phyloP scores from a whole-genome alignment of 164 flowering plant genomes.

The Magnolia kwangsiensis region DNA sequence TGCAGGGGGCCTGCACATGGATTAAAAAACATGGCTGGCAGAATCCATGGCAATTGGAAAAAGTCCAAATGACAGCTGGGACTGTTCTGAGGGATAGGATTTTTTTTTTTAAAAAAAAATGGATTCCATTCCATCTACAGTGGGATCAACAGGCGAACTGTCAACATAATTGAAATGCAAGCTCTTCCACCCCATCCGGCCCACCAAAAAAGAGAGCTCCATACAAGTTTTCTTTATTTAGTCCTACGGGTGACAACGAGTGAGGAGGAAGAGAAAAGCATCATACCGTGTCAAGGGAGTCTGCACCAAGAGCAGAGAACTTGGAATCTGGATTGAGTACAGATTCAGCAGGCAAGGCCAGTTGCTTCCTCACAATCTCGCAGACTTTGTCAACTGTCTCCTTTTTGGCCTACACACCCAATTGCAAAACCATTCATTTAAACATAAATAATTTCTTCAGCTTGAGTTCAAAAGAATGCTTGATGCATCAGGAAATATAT shows the following conservation, averaged over 20 bases:
- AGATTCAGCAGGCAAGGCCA: conserved; percentile 46
- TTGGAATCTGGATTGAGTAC: conserved; percentile 48
- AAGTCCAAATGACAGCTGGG: no score
- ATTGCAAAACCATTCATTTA: background rate
- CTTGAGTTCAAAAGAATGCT: background rate
- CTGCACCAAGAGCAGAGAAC: conserved; percentile 70
- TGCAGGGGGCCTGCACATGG: no score
- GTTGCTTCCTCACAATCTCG: conserved; percentile 58
- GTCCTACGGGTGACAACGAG: background rate
- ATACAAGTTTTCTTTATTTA: no score
- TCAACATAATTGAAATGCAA: no score
- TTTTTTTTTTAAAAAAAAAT: no score
- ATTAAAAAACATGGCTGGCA: no score
- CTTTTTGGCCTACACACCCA: conserved; percentile 55
- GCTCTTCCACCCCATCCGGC: no score
- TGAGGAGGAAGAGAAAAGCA: background rate
- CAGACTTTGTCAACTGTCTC: conserved; percentile 67
- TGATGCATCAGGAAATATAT: background rate
- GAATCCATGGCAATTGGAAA: no score
- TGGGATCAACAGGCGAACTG: no score
- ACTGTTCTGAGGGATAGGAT: no score
- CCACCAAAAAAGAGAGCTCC: no score
- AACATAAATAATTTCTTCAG: background rate
- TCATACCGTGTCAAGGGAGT: conserved; percentile 78
- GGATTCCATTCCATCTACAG: no score